Conservation (phyloP, 495 filamentous ascomycete species). For the Cercophora samala region DNA sequence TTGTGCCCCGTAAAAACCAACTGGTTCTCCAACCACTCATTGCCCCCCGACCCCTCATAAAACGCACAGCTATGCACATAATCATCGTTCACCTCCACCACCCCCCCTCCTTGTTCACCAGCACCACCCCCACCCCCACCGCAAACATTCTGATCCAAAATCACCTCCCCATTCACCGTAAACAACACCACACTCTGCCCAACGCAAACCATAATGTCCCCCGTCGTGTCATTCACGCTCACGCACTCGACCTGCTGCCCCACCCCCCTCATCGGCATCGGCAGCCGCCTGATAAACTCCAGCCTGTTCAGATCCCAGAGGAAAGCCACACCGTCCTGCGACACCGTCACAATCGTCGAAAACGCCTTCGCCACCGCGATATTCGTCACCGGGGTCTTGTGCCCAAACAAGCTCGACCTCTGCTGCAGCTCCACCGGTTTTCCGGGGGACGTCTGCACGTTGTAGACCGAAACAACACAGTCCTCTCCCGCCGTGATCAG, state of each 20-base stretch:
- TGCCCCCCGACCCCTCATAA: slow-evolving; percentile 78
- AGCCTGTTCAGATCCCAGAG: slow-evolving; percentile 93
- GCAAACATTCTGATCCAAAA: slow-evolving; percentile 78
- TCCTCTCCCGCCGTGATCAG: slow-evolving; percentile 88
- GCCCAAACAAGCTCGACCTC: slow-evolving; percentile 81
- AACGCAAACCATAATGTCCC: slow-evolving; percentile 80
- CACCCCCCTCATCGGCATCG: slow-evolving; percentile 27
- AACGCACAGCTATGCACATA: slow-evolving; percentile 77
- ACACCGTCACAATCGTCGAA: slow-evolving; percentile 77
- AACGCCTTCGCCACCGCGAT: slow-evolving; percentile 85
- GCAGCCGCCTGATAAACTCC: slow-evolving; percentile 76
- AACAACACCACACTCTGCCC: slow-evolving; percentile 72
- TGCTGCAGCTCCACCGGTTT: slow-evolving; percentile 77
- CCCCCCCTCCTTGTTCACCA: no score
- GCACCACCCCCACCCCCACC: slow-evolving; percentile 42
- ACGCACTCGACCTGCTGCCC: slow-evolving; percentile 60
- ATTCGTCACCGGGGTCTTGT: slow-evolving; percentile 72
- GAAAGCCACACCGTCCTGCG: slow-evolving; percentile 73
- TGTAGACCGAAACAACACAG: slow-evolving; percentile 84
- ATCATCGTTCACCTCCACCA: slow-evolving; percentile 50
- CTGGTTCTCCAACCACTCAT: slow-evolving; percentile 87
- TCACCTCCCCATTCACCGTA: slow-evolving; percentile 78
- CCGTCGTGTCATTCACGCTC: slow-evolving; percentile 82
- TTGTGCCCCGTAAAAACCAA: slow-evolving; percentile 86
- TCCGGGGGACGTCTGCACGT: slow-evolving; percentile 49